Base-by-base conservation (phyloP, 2,329 filamentous ascomycete species). In the Colletotrichum scovillei region DNA sequence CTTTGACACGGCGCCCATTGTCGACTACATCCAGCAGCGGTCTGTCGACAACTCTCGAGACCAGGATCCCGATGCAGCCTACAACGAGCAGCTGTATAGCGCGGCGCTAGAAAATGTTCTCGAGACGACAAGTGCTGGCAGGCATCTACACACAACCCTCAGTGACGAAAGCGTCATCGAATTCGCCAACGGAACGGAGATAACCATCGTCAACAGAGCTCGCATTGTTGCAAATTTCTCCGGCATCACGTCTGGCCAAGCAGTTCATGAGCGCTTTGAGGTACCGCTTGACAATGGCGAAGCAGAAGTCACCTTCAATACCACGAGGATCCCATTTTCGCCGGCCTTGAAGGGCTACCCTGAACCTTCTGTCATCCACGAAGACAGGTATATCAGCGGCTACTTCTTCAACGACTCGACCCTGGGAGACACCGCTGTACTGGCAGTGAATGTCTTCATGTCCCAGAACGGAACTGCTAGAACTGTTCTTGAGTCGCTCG, bases 1-100 rank as follows among this genome's bases (percentile, higher is more conserved):
- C 4, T 71, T 73, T 26, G 74, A 73, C 19, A 14, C 38, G 6
- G 52, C 52, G 2, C 49, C 63, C 1, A 71, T 75, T 55, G 42
- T 32, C 55, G 63, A 73, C 24, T 66, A 69, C 59, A 14, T 76
- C 22, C 65, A 75, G 67, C 73, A 75, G 60, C 69, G 73, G 5
- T 65, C 69, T 9, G 67, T 69, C 24, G 67, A 71, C 46, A 75
- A 75, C 49, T 69, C 70, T 12, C n/a, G 52, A 12, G 56, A 67
- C 63, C 75, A 76, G n/a, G 75, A 76, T 38, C 75, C 75, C 1
- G 75, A 76, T 26, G 75, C 75, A 4, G 63, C 66, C 8, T 76
- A 76, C 35, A 76, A 76, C 30, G 38, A 64, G 12, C 70, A 72
- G 26, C 26, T 76, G 3, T 70, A 32, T 35, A 76, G 66, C 30